A percentile compares a stretch with the other conserved stretches of the same genome.
Evolutionary conservation across 768 basidiomycete species (phyloP).

Genomic region (Lactifluus piperatus): DNA sequence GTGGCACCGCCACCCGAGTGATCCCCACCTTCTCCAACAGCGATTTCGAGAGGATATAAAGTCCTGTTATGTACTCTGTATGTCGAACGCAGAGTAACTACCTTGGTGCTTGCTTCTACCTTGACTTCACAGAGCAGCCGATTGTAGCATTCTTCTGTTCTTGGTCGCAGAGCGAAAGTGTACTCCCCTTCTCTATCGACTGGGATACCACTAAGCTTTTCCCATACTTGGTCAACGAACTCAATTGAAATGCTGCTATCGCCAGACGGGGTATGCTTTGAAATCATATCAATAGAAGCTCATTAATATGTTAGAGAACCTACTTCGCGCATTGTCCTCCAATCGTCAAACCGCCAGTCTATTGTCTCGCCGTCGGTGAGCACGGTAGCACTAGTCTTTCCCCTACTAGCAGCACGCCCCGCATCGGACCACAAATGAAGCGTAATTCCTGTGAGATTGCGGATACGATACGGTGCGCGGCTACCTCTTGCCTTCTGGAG

Average conservation of each 20-base stretch:
- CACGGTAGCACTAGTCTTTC: constrained; percentile 45
- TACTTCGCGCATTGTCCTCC: constrained; percentile 90
- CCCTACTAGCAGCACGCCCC: constrained; percentile 42
- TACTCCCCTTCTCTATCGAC: constrained; percentile 94
- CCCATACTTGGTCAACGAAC: constrained; percentile 82
- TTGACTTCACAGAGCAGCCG: constrained; percentile 85
- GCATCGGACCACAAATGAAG: constrained; percentile 81
- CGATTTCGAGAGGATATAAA: constrained; percentile 85
- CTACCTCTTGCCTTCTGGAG: constrained; percentile 74
- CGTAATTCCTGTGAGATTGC: constrained; percentile 83
- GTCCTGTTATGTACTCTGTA: constrained; percentile 89
- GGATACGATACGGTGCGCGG: constrained; percentile 89
- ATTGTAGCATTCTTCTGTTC: constrained; percentile 61
- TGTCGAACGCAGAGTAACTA: constrained; percentile 88
- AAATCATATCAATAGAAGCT: neutral
- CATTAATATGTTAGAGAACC: constrained; percentile 13
- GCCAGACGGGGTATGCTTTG: constrained; percentile 41
- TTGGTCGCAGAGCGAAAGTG: constrained; percentile 77
- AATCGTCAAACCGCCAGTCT: constrained; percentile 97
- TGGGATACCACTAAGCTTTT: constrained; percentile 76
- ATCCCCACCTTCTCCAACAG: constrained; percentile 77
- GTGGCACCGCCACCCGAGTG: constrained; percentile 74
- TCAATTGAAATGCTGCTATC: constrained; percentile 85
- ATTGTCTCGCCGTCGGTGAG: constrained; percentile 66
- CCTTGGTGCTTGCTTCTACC: constrained; percentile 86